Conservation (phyloP, 805 yeast species). For the Pichia gijzeniarum region DNA sequence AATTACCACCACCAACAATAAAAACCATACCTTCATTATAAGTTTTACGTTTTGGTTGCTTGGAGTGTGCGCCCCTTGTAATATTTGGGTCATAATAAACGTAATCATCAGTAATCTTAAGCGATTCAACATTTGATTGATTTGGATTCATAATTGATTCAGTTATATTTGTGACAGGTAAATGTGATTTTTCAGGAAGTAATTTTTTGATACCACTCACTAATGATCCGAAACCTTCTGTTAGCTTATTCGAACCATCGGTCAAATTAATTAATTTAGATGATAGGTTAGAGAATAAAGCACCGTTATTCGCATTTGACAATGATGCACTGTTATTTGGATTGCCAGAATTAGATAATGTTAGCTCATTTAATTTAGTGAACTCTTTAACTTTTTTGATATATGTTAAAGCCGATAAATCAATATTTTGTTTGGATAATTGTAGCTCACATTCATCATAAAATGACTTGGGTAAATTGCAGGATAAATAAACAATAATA, state of each 20-base stretch:
- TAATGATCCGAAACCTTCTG: constrained; percentile 85
- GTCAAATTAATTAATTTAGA: constrained; percentile 73
- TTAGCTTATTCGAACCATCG: constrained; percentile 57
- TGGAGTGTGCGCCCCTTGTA: constrained; percentile 82
- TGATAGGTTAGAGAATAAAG: constrained; percentile 66
- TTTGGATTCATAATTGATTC: constrained; percentile 87
- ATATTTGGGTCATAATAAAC: constrained; percentile 82
- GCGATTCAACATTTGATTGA: constrained; percentile 53
- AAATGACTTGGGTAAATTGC: constrained; percentile 42
- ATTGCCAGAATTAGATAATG: constrained; percentile 27
- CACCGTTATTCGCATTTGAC: constrained; percentile 32
- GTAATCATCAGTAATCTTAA: constrained; percentile 80
- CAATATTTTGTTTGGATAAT: constrained; percentile 49
- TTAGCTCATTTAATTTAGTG: constrained; percentile 42
- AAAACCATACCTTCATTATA: constrained; percentile 82
- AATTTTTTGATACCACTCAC: constrained; percentile 83
- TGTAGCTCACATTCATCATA: constrained; percentile 55
- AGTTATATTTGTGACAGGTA: constrained; percentile 85
- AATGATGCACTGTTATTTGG: constrained; percentile 23
- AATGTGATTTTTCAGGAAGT: constrained; percentile 78
- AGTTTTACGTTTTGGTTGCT: constrained; percentile 78
- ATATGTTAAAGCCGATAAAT: constrained; percentile 61
- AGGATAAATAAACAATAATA: constrained; percentile 62
- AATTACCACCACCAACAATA: constrained; percentile 96
- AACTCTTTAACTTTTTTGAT: constrained; percentile 77